These are phyloP conservation scores for Cucumis melo DNA, from an alignment of 306 rosid genomes.

Conservation along the genomic window DNA sequence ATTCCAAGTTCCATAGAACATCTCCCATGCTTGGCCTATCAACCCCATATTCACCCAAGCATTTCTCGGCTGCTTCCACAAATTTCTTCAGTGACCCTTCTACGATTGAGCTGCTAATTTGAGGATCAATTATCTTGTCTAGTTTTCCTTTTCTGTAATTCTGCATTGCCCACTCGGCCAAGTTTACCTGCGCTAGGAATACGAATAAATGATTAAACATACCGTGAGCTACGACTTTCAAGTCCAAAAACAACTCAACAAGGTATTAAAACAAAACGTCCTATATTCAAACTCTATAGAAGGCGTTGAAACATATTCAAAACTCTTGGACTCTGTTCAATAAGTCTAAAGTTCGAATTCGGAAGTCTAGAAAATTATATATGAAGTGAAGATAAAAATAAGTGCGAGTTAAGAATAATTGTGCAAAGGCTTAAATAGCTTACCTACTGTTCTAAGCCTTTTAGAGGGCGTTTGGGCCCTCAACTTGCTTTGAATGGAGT, in stretches of 20 bases:
- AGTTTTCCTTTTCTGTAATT: slow-evolving; percentile 31
- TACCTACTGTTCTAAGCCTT: neutral
- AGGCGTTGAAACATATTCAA: neutral
- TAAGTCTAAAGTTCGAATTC: too few relatives aligned
- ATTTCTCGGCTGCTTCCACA: slow-evolving; percentile 45
- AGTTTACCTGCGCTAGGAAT: slow-evolving; percentile 15
- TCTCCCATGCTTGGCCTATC: slow-evolving; percentile 79
- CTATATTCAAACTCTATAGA: neutral
- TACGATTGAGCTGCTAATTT: slow-evolving; percentile 15
- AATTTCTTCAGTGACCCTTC: slow-evolving; percentile 33
- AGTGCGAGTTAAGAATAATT: neutral
- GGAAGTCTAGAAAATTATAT: neutral
- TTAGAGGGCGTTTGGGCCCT: too few relatives aligned
- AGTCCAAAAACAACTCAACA: neutral
- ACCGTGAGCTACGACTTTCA: neutral
- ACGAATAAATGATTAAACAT: neutral
- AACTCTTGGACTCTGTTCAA: neutral
- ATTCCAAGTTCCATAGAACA: slow-evolving; percentile 80
- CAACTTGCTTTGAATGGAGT: too few relatives aligned
- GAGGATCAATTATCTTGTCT: slow-evolving; percentile 34
- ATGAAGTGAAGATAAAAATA: neutral
- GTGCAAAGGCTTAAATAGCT: neutral
- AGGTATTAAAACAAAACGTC: neutral
- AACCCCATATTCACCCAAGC: slow-evolving; percentile 45
- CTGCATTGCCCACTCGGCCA: slow-evolving; percentile 66